These are phyloP conservation scores for Solanum neorickii DNA, from an alignment of 257 asterid species.

Conservation along the genomic window DNA sequence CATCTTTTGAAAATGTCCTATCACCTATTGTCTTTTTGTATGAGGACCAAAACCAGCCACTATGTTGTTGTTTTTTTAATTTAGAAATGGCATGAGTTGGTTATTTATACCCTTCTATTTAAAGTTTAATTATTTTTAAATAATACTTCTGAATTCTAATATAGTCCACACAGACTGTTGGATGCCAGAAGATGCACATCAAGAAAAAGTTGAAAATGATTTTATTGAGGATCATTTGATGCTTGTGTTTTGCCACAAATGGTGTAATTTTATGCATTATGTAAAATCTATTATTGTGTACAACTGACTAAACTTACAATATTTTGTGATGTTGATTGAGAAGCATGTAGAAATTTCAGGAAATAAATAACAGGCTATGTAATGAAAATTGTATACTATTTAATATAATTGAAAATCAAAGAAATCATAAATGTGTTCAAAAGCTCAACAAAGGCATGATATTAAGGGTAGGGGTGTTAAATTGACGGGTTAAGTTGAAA, in stretches of 20 bases:
- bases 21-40: background rate
- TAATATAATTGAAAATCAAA: background rate
- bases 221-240: background rate
- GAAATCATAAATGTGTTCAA: background rate
- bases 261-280: too few relatives aligned
- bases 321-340: background rate
- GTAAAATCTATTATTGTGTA: background rate
- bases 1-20: background rate
- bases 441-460: background rate
- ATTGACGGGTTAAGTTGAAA: too few relatives aligned
- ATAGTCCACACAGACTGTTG: background rate
- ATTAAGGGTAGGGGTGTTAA: too few relatives aligned
- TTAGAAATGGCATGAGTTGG: background rate
- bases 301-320: background rate
- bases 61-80: background rate
- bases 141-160: background rate
- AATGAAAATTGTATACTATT: background rate
- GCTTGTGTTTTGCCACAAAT: background rate
- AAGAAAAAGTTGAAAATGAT: background rate
- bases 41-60: background rate
- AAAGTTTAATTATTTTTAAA: background rate
- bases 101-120: background rate
- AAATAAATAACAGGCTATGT: background rate
- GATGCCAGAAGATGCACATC: background rate
- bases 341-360: background rate